These are phyloP conservation scores for Desmodesmus armatus DNA, from an alignment of 139 green algal species.

Conservation along the genomic window DNA sequence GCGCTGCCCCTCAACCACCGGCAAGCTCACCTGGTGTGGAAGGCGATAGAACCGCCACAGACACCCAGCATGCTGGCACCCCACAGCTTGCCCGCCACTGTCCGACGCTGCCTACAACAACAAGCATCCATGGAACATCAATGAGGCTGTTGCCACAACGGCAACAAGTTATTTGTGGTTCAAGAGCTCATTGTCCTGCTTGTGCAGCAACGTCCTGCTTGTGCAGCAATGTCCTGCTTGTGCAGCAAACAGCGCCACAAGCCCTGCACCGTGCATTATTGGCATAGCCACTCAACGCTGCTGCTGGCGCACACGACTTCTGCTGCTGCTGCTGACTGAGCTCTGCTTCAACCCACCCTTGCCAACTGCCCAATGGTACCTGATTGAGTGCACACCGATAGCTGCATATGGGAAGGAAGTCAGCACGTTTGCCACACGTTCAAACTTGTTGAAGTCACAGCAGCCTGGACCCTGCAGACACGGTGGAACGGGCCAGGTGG, in stretches of 20 bases:
- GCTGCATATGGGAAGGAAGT: slow-evolving; percentile 74
- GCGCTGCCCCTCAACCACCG: too few relatives aligned
- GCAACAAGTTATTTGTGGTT: too few relatives aligned
- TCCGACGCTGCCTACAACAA: slow-evolving; percentile 51
- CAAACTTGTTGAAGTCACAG: slow-evolving; percentile 67
- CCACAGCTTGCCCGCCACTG: slow-evolving; percentile 62
- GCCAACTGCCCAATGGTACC: too few relatives aligned
- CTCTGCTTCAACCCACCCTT: not conserved
- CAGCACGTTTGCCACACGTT: slow-evolving; percentile 71
- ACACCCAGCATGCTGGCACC: slow-evolving; percentile 70
- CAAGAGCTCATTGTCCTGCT: too few relatives aligned
- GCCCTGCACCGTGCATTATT: not conserved
- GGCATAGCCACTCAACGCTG: too few relatives aligned
- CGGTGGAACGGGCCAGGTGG: not conserved
- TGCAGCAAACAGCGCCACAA: not conserved
- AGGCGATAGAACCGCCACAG: slow-evolving; percentile 54
- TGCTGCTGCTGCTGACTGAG: not conserved
- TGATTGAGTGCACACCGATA: slow-evolving; percentile 66
- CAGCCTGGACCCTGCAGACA: slow-evolving; percentile 50
- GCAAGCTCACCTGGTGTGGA: slow-evolving; percentile 69
- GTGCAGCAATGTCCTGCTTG: not conserved
- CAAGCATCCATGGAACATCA: not conserved
- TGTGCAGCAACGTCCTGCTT: too few relatives aligned
- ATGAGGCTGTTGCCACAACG: too few relatives aligned
- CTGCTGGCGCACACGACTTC: too few relatives aligned